phyloP scores from a whole-genome alignment of 257 asterid genomes.

The Petunia secreta region DNA sequence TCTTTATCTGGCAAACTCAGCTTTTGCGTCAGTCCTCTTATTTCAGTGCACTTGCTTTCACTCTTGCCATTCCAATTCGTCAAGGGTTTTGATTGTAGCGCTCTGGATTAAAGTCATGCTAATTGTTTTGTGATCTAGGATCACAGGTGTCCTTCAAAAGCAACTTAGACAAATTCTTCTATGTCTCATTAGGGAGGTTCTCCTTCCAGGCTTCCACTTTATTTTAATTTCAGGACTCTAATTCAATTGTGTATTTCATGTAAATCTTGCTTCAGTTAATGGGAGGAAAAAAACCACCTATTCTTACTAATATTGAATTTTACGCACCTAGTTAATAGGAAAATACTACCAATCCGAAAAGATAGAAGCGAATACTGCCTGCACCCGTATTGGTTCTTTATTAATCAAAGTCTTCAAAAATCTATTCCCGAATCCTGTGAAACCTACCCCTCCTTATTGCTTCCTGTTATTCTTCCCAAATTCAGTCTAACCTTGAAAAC shows the following conservation, averaged over 20 bases:
- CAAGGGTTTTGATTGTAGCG: background rate
- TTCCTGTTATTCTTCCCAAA: background rate
- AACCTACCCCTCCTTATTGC: background rate
- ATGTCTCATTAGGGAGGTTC: background rate
- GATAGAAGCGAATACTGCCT: no score
- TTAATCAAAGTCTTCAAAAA: no score
- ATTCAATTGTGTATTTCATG: background rate
- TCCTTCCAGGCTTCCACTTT: background rate
- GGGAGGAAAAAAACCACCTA: background rate
- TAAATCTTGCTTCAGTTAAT: slow-evolving; percentile 11
- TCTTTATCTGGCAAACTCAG: no score
- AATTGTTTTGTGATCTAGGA: background rate
- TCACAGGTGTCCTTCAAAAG: background rate
- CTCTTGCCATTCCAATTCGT: background rate
- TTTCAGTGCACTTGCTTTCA: background rate
- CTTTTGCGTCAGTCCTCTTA: background rate
- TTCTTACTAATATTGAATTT: background rate
- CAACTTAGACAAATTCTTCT: background rate
- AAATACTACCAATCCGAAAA: background rate
- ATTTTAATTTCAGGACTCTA: background rate
- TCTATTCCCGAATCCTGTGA: no score
- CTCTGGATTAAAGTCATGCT: background rate
- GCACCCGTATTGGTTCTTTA: no score
- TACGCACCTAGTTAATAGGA: background rate
- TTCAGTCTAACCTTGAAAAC: background rate